These are phyloP conservation scores for Sarocladium strictum DNA, from an alignment of 2,329 filamentous ascomycete genomes.

Conservation along the genomic window DNA sequence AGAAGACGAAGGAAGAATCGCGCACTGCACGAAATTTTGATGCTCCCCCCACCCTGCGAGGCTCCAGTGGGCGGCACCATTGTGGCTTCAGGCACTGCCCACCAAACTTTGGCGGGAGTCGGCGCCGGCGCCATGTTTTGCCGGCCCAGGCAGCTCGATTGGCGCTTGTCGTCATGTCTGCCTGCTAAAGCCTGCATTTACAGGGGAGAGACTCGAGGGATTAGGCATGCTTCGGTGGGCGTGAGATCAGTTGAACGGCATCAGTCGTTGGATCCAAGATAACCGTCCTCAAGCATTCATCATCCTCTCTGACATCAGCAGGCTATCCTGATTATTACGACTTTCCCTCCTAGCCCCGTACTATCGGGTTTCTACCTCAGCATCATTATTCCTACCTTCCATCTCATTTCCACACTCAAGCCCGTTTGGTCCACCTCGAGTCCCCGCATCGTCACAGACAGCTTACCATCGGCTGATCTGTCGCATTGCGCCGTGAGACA, in stretches of 20 bases:
- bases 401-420: neutral
- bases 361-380: neutral
- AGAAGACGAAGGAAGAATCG: constrained; percentile 14
- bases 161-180: constrained; percentile 11
- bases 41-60: constrained; percentile 14
- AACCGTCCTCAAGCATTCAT: neutral
- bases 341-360: too few species aligned
- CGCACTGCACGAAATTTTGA: constrained; percentile 14
- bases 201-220: neutral
- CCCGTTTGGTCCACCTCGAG: neutral
- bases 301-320: neutral
- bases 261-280: neutral
- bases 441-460: constrained; percentile 2
- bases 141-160: constrained; percentile 8
- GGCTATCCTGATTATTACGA: too few species aligned
- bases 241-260: neutral
- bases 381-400: neutral
- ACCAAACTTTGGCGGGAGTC: neutral
- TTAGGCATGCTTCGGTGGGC: too few species aligned
- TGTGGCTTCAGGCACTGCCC: constrained; percentile 8
- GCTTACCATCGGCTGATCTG: neutral
- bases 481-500: constrained; percentile 5
- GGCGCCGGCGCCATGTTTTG: constrained; percentile 11
- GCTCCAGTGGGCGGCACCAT: neutral
- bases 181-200: neutral